Conservation (phyloP, 257 asterid species). For the Nicotiana otophora region DNA sequence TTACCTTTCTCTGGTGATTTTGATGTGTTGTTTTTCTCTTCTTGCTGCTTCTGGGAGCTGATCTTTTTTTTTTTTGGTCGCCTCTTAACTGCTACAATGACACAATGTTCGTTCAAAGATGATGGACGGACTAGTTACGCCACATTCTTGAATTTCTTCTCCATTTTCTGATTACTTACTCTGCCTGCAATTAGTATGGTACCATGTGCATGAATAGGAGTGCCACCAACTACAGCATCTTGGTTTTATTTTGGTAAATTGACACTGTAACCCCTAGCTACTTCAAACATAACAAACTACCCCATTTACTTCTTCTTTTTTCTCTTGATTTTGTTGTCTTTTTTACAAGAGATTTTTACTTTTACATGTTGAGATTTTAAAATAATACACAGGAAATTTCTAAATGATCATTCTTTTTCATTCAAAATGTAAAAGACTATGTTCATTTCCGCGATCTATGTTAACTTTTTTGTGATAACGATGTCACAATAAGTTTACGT, state of each 20-base stretch:
- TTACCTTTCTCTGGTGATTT: neutral
- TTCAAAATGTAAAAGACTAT: no score
- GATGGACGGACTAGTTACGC: neutral
- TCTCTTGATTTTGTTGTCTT: no score
- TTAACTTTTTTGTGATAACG: no score
- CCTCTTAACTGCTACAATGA: neutral
- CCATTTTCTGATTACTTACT: neutral
- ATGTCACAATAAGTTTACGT: no score
- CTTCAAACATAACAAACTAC: neutral
- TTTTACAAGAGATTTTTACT: no score
- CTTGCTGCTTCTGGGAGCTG: neutral
- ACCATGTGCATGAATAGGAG: neutral
- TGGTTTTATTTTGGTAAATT: neutral
- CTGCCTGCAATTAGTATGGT: neutral
- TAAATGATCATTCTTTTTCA: no score
- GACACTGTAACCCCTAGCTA: neutral
- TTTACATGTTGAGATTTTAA: no score
- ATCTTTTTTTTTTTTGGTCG: neutral
- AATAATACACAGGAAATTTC: no score
- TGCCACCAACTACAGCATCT: neutral
- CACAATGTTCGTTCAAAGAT: neutral
- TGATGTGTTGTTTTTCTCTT: neutral
- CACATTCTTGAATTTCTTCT: neutral
- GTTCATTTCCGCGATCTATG: no score
- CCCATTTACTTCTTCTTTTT: neutral